phyloP scores from a whole-genome alignment of 2,329 filamentous ascomycete genomes.

The Passalora sequoiae region DNA sequence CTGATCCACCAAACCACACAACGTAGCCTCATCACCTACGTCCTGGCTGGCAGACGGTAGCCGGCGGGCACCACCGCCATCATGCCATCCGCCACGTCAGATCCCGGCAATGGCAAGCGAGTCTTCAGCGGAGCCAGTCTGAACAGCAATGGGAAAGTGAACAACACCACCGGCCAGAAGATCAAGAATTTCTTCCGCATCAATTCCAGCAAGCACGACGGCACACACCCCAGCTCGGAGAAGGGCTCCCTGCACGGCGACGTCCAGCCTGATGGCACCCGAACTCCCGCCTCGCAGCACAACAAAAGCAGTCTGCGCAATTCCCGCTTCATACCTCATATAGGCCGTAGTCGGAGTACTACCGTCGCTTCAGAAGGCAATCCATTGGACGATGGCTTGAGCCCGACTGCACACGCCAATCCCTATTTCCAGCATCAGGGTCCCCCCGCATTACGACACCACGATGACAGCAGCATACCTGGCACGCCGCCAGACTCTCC shows the following conservation, averaged over 20 bases:
- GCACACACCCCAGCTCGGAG: conserved; percentile 33
- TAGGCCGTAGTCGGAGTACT: conserved; percentile 79
- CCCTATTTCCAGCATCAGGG: conserved; percentile 97
- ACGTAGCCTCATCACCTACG: neutral
- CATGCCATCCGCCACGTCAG: conserved; percentile 24
- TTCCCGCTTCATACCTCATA: conserved; percentile 81
- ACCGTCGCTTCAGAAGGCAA: conserved; percentile 93
- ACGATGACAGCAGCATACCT: conserved; percentile 88
- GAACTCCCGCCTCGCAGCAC: conserved; percentile 52
- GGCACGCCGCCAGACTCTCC: conserved; percentile 90
- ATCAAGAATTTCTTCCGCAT: conserved; percentile 68
- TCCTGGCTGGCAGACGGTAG: conserved; percentile 4
- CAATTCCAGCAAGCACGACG: conserved; percentile 42
- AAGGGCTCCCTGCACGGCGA: conserved; percentile 30
- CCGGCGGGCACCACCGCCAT: conserved; percentile 11
- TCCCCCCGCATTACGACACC: conserved; percentile 84
- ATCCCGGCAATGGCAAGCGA: conserved; percentile 35
- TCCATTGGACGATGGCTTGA: conserved; percentile 78
- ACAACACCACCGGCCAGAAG: conserved; percentile 53
- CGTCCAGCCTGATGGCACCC: conserved; percentile 38
- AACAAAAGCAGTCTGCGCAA: conserved; percentile 63
- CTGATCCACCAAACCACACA: no score
- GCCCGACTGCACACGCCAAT: conserved; percentile 89
- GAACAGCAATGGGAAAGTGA: conserved; percentile 43
- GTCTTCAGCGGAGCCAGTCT: conserved; percentile 45